A percentile compares a stretch with the other conserved stretches of the same genome.
These are phyloP conservation scores for Trypanosoma avium DNA, from an alignment of 208 protist species.

Conservation along the genomic window DNA sequence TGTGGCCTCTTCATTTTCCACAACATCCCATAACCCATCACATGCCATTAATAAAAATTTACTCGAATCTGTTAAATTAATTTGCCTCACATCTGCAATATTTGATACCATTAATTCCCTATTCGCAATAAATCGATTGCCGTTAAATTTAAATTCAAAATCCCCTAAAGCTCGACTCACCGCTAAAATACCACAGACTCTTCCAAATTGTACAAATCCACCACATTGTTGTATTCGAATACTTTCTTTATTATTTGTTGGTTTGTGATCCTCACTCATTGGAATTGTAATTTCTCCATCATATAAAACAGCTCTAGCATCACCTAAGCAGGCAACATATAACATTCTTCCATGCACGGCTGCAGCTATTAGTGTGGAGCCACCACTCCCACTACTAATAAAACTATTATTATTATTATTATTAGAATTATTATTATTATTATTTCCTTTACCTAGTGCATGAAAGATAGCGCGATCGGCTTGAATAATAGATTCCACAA, in stretches of 20 bases:
- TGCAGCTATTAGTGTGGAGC: slow-evolving; percentile 71
- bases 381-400: slow-evolving; percentile 31
- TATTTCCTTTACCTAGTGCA: slow-evolving; percentile 25
- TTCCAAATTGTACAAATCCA: slow-evolving; percentile 90
- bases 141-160: slow-evolving; percentile 88
- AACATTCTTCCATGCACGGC: slow-evolving; percentile 75
- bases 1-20: slow-evolving; percentile 83
- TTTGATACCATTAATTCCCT: slow-evolving; percentile 79
- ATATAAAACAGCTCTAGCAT: slow-evolving; percentile 83
- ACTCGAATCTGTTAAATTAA: slow-evolving; percentile 70
- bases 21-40: slow-evolving; percentile 89
- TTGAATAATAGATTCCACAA: slow-evolving; percentile 77
- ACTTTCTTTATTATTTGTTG: slow-evolving; percentile 61
- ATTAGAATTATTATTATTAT: slow-evolving; percentile 8
- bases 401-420: neutral
- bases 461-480: slow-evolving; percentile 55
- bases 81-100: slow-evolving; percentile 69
- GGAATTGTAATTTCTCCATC: slow-evolving; percentile 78
- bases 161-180: slow-evolving; percentile 91
- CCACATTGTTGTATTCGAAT: slow-evolving; percentile 78
- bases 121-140: slow-evolving; percentile 27
- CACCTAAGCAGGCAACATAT: slow-evolving; percentile 87
- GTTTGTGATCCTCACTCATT: slow-evolving; percentile 92
- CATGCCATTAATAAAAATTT: slow-evolving; percentile 83
- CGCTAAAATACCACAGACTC: slow-evolving; percentile 90